Evolutionary conservation across 768 basidiomycete species (phyloP).

Genomic region (Hortiboletus flavorubellus): DNA sequence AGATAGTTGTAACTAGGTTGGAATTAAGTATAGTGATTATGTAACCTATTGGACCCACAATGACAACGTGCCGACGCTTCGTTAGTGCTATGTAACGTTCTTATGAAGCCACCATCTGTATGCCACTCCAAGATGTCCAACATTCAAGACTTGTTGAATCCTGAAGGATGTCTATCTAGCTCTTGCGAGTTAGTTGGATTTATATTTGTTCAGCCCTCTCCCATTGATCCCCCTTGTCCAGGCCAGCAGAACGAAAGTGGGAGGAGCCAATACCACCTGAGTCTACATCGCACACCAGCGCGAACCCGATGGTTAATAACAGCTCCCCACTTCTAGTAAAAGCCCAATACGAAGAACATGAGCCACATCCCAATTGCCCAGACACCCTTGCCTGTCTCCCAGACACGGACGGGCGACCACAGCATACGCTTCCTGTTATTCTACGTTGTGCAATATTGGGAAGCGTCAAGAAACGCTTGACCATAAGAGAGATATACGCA

Average conservation of each 20-base stretch:
- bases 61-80: conserved; percentile 15
- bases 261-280: conserved; percentile 32
- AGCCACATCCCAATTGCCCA: conserved; percentile 72
- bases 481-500: conserved; percentile 82
- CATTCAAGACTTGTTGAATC: conserved; percentile 55
- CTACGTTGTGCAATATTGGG: conserved; percentile 82
- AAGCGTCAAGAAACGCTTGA: conserved; percentile 68
- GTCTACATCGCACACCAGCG: conserved; percentile 33
- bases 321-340: conserved; percentile 22
- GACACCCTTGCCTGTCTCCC: conserved; percentile 75
- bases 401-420: conserved; percentile 74
- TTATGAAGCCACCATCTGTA: conserved; percentile 16
- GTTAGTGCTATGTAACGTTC: neutral
- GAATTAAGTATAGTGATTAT: conserved; percentile 14
- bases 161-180: conserved; percentile 39
- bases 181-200: conserved; percentile 40
- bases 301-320: conserved; percentile 25
- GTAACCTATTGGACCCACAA: conserved; percentile 35
- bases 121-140: conserved; percentile 46
- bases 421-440: conserved; percentile 83
- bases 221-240: conserved; percentile 29
- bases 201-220: conserved; percentile 2
- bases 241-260: conserved; percentile 25
- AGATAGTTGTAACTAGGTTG: neutral
- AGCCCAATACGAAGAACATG: conserved; percentile 42